phyloP scores from a whole-genome alignment of 2,329 filamentous ascomycete genomes.

The Beauveria caledonica region DNA sequence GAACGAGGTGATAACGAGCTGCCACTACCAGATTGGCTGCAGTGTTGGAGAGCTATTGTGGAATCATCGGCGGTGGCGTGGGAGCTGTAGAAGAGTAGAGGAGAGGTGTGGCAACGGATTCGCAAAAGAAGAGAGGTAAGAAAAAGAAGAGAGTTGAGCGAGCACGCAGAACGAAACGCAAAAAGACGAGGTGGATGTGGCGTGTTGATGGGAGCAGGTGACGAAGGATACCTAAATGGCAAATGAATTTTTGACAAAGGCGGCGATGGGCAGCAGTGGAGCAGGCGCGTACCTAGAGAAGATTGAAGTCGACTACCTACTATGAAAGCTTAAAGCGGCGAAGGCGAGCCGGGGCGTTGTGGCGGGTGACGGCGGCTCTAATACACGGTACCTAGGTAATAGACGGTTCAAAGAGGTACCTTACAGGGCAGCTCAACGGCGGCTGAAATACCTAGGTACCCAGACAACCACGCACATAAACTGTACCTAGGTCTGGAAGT shows the following conservation, averaged over 20 bases:
- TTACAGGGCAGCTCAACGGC: no score
- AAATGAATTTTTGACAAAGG: conserved; percentile 1
- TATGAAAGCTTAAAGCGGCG: conserved; percentile 6
- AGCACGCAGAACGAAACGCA: background rate
- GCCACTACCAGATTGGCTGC: conserved; percentile 6
- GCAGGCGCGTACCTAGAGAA: background rate
- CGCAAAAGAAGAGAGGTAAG: background rate
- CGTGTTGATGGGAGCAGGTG: conserved; percentile 8
- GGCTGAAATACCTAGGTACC: no score
- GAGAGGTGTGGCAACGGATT: background rate
- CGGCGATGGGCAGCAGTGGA: background rate
- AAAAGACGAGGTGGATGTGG: background rate
- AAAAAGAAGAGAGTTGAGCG: background rate
- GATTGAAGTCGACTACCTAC: background rate
- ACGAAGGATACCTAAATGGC: background rate
- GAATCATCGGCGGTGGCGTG: background rate
- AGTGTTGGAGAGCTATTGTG: background rate
- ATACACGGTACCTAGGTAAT: no score
- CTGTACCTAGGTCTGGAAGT: no score
- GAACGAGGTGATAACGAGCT: conserved; percentile 1
- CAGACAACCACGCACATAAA: no score
- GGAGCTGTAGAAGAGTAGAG: background rate
- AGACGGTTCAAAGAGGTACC: no score
- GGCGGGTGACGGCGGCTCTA: conserved; percentile 7
- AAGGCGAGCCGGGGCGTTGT: background rate